These are phyloP conservation scores for Epichloe uncinata DNA, from an alignment of 2,329 filamentous ascomycete species.

Conservation along the genomic window DNA sequence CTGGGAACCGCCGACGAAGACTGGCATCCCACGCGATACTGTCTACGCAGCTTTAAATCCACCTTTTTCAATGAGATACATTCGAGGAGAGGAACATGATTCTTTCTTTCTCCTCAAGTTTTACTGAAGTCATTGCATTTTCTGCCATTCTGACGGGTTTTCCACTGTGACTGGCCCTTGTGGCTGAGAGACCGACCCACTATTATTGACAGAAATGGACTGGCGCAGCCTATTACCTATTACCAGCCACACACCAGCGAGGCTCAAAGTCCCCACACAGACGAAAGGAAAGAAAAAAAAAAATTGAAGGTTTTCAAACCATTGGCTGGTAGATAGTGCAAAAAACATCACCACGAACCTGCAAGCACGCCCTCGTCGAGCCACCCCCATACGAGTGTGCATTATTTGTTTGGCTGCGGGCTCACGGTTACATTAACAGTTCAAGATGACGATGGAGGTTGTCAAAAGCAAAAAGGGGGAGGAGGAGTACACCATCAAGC, in stretches of 20 bases:
- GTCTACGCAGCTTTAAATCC: too few species aligned
- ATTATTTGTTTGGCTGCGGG: conserved; percentile 6
- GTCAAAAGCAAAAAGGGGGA: conserved; percentile 30
- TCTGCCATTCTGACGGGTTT: too few species aligned
- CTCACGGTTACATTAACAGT: conserved; percentile 7
- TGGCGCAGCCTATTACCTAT: conserved; percentile 1
- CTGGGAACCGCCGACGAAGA: too few species aligned
- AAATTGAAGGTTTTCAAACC: conserved; percentile 8
- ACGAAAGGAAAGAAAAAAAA: conserved; percentile 11
- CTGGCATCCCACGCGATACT: too few species aligned
- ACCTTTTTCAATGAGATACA: too few species aligned
- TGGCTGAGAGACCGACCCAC: conserved; percentile 2
- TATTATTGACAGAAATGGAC: neutral
- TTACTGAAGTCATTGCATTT: too few species aligned
- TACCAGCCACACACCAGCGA: conserved; percentile 9
- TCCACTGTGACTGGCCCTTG: too few species aligned
- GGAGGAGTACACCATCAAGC: conserved; percentile 81
- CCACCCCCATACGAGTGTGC: conserved; percentile 10
- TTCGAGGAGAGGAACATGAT: too few species aligned
- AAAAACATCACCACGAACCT: conserved; percentile 8
- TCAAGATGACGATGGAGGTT: conserved; percentile 35
- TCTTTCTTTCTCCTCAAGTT: too few species aligned
- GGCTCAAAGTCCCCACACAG: conserved; percentile 9
- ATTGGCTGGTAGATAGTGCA: conserved; percentile 5
- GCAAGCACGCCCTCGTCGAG: conserved; percentile 10